Conservation (phyloP, 1,139 yeast species). For the Yamadazyma atlantica region DNA sequence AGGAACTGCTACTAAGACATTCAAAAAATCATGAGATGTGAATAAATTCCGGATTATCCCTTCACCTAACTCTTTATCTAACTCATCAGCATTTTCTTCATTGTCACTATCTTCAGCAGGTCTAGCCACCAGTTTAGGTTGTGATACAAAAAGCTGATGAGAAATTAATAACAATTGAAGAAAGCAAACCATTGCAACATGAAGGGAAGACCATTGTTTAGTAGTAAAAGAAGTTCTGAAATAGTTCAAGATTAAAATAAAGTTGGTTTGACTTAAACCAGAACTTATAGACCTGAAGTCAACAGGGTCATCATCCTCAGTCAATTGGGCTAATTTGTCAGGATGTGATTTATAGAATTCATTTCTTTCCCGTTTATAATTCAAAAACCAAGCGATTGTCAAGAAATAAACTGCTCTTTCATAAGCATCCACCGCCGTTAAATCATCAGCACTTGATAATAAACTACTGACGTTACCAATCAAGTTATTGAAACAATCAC, state of each 20-base stretch:
- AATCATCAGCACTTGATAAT: slow-evolving; percentile 41
- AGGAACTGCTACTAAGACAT: slow-evolving; percentile 59
- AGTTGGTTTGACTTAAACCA: slow-evolving; percentile 64
- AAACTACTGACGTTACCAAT: slow-evolving; percentile 52
- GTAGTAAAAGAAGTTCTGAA: slow-evolving; percentile 54
- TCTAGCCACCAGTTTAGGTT: slow-evolving; percentile 23
- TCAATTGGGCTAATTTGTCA: slow-evolving; percentile 15
- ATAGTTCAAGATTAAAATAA: slow-evolving; percentile 57
- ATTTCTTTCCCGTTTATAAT: slow-evolving; percentile 32
- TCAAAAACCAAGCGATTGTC: slow-evolving; percentile 69
- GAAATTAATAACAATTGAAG: slow-evolving; percentile 62
- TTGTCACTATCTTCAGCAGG: slow-evolving; percentile 27
- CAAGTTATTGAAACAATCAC: slow-evolving; percentile 74
- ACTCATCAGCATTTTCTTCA: slow-evolving; percentile 49
- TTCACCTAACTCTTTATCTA: slow-evolving; percentile 49
- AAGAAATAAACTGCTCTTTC: slow-evolving; percentile 53
- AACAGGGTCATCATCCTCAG: slow-evolving; percentile 19
- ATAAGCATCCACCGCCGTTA: slow-evolving; percentile 30
- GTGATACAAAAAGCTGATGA: slow-evolving; percentile 39
- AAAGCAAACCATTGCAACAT: slow-evolving; percentile 71
- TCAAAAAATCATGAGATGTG: slow-evolving; percentile 63
- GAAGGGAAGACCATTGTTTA: slow-evolving; percentile 57
- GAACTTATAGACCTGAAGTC: slow-evolving; percentile 68
- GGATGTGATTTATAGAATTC: slow-evolving; percentile 22
- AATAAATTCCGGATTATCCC: slow-evolving; percentile 53